Percentiles rank a stretch among this genome's conserved stretches.
Conservation (phyloP, 2,329 filamentous ascomycete species). For the Cladophialophora exuberans region DNA sequence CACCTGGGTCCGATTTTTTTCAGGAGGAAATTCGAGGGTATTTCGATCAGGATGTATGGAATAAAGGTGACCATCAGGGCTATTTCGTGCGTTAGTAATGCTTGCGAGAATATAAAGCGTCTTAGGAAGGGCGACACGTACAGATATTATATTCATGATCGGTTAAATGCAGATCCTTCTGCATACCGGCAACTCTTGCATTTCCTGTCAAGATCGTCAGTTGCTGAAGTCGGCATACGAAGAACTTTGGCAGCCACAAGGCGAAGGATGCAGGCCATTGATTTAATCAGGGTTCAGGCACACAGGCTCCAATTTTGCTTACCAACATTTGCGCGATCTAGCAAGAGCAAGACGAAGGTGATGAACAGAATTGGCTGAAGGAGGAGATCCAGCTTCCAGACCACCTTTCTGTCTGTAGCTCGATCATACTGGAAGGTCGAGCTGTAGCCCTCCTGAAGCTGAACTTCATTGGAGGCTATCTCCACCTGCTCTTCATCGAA, state of each 20-base stretch:
- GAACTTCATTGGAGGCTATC: background rate
- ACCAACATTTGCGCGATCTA: constrained; percentile 41
- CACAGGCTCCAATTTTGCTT: too few species aligned
- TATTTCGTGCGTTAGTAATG: background rate
- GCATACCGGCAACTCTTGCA: constrained; percentile 37
- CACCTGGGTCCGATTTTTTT: constrained; percentile 48
- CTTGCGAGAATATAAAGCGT: too few species aligned
- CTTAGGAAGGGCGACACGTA: background rate
- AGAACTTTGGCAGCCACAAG: too few species aligned
- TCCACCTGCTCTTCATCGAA: background rate
- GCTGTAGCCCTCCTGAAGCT: background rate
- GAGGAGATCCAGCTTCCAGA: constrained; percentile 4
- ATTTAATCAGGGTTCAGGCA: too few species aligned
- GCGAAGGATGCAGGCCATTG: too few species aligned
- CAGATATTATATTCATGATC: constrained; percentile 14
- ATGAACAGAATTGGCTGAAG: constrained; percentile 5
- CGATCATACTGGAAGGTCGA: background rate
- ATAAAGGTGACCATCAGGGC: constrained; percentile 66
- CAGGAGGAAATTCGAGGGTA: constrained; percentile 63
- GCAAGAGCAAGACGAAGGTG: constrained; percentile 34
- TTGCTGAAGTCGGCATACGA: too few species aligned
- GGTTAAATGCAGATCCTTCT: constrained; percentile 34
- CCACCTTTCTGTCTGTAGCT: background rate
- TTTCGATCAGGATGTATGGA: constrained; percentile 42
- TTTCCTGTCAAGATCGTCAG: too few species aligned